A percentile compares a stretch with the other conserved stretches of the same genome.
These are phyloP conservation scores for Aspergillus thermomutatus DNA, from an alignment of 2,329 filamentous ascomycete genomes.

Conservation along the genomic window DNA sequence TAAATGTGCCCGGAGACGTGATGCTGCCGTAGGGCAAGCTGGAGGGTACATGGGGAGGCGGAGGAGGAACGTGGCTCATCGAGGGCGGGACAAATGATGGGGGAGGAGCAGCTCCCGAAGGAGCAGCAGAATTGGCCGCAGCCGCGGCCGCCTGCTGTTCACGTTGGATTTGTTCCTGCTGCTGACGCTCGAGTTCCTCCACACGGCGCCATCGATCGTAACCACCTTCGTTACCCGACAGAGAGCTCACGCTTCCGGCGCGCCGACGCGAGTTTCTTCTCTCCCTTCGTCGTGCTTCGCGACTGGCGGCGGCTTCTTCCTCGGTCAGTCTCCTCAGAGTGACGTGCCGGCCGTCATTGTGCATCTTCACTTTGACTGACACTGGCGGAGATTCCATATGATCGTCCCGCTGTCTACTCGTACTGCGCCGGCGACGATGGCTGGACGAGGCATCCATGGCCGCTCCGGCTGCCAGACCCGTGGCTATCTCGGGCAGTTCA, in stretches of 20 bases:
- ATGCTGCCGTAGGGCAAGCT: conserved; percentile 42
- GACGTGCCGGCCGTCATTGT: conserved; percentile 61
- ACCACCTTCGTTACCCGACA: conserved; percentile 39
- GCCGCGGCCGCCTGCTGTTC: conserved; percentile 33
- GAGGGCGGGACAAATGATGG: conserved; percentile 24
- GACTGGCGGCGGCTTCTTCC: conserved; percentile 60
- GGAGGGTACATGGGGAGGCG: conserved; percentile 38
- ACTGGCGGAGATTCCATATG: conserved; percentile 57
- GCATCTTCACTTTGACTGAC: conserved; percentile 63
- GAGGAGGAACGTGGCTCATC: conserved; percentile 23
- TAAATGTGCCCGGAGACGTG: conserved; percentile 41
- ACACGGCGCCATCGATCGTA: conserved; percentile 48
- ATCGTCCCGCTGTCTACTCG: conserved; percentile 36
- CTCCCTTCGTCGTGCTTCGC: conserved; percentile 51
- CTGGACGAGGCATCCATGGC: conserved; percentile 29
- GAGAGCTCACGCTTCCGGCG: conserved; percentile 39
- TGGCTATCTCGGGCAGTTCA: conserved; percentile 25
- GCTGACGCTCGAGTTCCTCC: conserved; percentile 47
- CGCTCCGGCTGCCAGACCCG: conserved; percentile 32
- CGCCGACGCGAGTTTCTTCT: conserved; percentile 40
- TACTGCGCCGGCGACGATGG: conserved; percentile 29
- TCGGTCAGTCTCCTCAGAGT: conserved; percentile 60
- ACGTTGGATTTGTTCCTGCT: conserved; percentile 43
- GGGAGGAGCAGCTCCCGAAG: conserved; percentile 23
- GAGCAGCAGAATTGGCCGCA: conserved; percentile 20